phyloP scores from a whole-genome alignment of 2,329 filamentous ascomycete genomes.

The Nigrospora osmanthi region DNA sequence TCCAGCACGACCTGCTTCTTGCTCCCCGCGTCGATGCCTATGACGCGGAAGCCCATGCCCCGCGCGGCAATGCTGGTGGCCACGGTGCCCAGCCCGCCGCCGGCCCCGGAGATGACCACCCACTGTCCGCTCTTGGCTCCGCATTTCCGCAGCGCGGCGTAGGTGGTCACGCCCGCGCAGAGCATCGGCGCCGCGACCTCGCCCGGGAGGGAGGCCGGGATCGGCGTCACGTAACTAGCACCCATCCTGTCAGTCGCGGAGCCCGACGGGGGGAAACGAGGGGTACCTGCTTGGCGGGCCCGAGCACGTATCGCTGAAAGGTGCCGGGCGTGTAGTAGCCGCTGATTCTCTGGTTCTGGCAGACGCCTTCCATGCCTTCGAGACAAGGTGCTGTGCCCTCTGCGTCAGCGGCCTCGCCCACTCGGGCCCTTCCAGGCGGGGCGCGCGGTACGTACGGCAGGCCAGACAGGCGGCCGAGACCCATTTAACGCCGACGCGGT shows the following conservation, averaged over 20 bases:
- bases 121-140: conserved; percentile 50
- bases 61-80: conserved; percentile 1
- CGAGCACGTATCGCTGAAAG: conserved; percentile 63
- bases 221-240: conserved; percentile 54
- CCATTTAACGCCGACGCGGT: conserved; percentile 67
- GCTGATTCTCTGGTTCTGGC: conserved; percentile 52
- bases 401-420: not conserved
- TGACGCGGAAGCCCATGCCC: conserved; percentile 55
- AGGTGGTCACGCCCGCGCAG: conserved; percentile 52
- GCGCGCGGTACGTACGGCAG: conserved; percentile 27
- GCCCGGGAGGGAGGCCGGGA: conserved; percentile 52
- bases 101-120: conserved; percentile 52
- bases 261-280: not conserved
- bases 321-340: conserved; percentile 64
- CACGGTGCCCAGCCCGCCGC: conserved; percentile 58
- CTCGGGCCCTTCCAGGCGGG: not conserved
- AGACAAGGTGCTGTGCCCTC: conserved; percentile 37
- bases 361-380: conserved; percentile 55
- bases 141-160: conserved; percentile 55
- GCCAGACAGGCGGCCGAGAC: conserved; percentile 47
- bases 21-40: conserved; percentile 56
- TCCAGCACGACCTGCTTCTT: conserved; percentile 51
- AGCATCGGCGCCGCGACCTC: conserved; percentile 59
- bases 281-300: conserved; percentile 40
- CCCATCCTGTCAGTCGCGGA: not conserved